phyloP scores from a whole-genome alignment of 306 rosid genomes.

The Glycyrrhiza uralensis region DNA sequence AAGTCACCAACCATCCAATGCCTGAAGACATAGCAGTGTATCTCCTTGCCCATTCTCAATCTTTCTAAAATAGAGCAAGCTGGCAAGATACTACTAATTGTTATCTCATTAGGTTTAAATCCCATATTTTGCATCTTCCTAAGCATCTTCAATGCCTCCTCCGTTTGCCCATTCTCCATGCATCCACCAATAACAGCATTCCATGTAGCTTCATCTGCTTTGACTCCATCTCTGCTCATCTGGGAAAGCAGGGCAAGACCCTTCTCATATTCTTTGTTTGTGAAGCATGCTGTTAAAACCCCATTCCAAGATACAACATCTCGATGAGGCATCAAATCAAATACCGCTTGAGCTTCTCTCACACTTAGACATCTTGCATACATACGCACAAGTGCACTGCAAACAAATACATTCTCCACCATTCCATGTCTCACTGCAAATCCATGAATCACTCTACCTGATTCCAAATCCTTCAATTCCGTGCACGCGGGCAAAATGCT shows the following conservation, averaged over 20 bases:
- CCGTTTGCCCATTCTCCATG: conserved; percentile 43
- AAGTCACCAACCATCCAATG: conserved; percentile 38
- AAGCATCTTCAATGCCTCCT: conserved; percentile 43
- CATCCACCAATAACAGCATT: conserved; percentile 57
- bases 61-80: conserved; percentile 51
- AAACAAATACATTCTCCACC: conserved; percentile 37
- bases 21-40: conserved; percentile 49
- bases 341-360: conserved; percentile 37
- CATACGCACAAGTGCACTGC: conserved; percentile 43
- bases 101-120: conserved; percentile 49
- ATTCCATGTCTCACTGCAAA: conserved; percentile 39
- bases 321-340: conserved; percentile 44
- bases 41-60: conserved; percentile 52
- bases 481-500: conserved; percentile 45
- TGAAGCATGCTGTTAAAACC: conserved; percentile 46
- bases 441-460: conserved; percentile 46
- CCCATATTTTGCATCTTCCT: conserved; percentile 52
- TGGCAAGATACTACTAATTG: conserved; percentile 46
- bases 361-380: conserved; percentile 47
- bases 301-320: conserved; percentile 57
- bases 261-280: conserved; percentile 40
- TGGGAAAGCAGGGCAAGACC: conserved; percentile 39
- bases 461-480: conserved; percentile 37
- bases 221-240: conserved; percentile 41
- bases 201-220: conserved; percentile 48